Evolutionary conservation across 2,329 filamentous ascomycete genomes (phyloP).

Genomic region (Verticillium klebahnii): DNA sequence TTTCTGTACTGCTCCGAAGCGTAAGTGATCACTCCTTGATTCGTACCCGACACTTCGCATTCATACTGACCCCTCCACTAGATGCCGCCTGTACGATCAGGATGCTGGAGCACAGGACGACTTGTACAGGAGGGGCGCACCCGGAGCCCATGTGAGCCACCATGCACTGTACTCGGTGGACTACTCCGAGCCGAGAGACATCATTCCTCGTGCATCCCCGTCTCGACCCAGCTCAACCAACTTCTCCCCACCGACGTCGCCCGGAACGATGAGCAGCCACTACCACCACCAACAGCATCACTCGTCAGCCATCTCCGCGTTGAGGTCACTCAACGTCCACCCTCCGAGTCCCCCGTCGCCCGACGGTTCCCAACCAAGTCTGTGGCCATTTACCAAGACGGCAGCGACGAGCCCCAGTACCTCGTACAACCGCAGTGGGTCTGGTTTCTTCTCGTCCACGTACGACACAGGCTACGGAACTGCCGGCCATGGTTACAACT

Average conservation of each 20-base stretch:
- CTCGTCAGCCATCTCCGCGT: slow-evolving; percentile 49
- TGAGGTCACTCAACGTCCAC: slow-evolving; percentile 49
- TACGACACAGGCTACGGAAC: slow-evolving; percentile 41
- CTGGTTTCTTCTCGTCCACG: slow-evolving; percentile 40
- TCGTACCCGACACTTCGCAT: background rate
- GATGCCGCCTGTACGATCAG: slow-evolving; percentile 52
- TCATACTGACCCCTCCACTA: slow-evolving; percentile 23
- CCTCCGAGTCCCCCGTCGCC: slow-evolving; percentile 53
- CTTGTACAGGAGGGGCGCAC: background rate
- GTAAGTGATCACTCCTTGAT: slow-evolving; percentile 35
- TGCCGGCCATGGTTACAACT: slow-evolving; percentile 32
- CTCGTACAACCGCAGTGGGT: slow-evolving; percentile 42
- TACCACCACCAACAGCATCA: slow-evolving; percentile 25
- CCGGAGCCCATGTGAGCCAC: slow-evolving; percentile 14
- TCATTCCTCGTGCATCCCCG: slow-evolving; percentile 59
- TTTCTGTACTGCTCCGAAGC: slow-evolving; percentile 59
- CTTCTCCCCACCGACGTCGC: slow-evolving; percentile 47
- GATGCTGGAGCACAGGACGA: slow-evolving; percentile 11
- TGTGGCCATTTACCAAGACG: slow-evolving; percentile 53
- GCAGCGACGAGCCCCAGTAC: slow-evolving; percentile 46
- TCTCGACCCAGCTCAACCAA: slow-evolving; percentile 54
- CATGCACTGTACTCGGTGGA: slow-evolving; percentile 41
- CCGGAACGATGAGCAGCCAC: slow-evolving; percentile 23
- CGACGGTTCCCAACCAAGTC: slow-evolving; percentile 32
- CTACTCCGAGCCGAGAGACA: slow-evolving; percentile 53